These are phyloP conservation scores for Zygoascus tannicola DNA, from an alignment of 805 yeast genomes.

Conservation along the genomic window DNA sequence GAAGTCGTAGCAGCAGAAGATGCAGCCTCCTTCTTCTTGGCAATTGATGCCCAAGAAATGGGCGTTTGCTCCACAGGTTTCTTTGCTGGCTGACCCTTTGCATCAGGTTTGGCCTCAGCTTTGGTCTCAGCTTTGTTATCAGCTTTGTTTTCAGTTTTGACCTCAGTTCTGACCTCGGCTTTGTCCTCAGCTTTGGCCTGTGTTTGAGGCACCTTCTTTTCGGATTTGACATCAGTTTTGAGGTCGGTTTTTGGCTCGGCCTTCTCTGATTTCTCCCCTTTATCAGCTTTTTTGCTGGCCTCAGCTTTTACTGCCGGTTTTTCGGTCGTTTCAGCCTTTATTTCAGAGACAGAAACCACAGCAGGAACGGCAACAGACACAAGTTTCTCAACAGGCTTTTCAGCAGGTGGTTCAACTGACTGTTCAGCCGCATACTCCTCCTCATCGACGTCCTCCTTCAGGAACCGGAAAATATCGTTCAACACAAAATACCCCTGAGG, in stretches of 20 bases:
- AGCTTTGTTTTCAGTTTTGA: constrained; percentile 2
- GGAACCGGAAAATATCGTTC: constrained; percentile 31
- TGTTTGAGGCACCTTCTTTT: no score
- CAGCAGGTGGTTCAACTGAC: constrained; percentile 2
- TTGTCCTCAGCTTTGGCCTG: not conserved
- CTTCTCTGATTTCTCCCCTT: no score
- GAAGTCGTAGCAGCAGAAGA: not conserved
- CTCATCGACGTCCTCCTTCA: constrained; percentile 26
- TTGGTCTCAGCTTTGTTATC: no score
- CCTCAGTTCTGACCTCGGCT: not conserved
- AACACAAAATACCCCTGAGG: constrained; percentile 27
- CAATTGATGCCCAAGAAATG: constrained; percentile 13
- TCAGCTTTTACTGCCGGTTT: not conserved
- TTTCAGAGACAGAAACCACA: not conserved
- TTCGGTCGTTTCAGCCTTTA: not conserved
- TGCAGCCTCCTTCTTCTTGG: constrained; percentile 6
- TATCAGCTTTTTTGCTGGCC: no score
- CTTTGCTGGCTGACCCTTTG: no score
- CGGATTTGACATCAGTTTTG: no score
- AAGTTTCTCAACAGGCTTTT: not conserved
- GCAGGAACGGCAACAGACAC: constrained; percentile 1
- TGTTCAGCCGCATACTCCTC: constrained; percentile 14
- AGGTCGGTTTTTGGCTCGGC: no score
- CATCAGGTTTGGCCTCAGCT: constrained; percentile 6
- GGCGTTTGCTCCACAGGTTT: constrained; percentile 10